These are phyloP conservation scores for Candida pseudoglaebosa DNA, from an alignment of 805 yeast genomes.

Conservation along the genomic window DNA sequence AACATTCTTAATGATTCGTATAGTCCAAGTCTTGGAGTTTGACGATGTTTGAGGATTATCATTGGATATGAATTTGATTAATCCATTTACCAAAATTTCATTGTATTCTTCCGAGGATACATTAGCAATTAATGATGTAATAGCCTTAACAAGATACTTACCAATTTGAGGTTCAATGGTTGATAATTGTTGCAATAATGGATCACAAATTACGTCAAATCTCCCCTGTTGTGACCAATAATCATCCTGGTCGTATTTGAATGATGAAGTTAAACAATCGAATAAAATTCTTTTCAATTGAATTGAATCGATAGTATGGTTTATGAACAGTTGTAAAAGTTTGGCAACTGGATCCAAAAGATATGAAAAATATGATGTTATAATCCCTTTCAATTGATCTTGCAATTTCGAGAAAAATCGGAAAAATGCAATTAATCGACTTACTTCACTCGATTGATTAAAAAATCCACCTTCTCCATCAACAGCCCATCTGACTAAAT, in stretches of 20 bases:
- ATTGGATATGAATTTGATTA: constrained; percentile 35
- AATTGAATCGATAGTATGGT: constrained; percentile 36
- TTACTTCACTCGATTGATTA: constrained; percentile 35
- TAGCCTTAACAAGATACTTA: constrained; percentile 72
- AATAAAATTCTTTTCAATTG: constrained; percentile 70
- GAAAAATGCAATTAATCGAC: constrained; percentile 71
- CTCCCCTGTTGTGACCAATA: constrained; percentile 90
- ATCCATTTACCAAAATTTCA: constrained; percentile 51
- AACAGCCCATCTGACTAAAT: constrained; percentile 87
- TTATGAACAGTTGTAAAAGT: constrained; percentile 49
- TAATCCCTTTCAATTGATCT: constrained; percentile 77
- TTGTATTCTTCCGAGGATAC: constrained; percentile 69
- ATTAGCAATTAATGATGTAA: constrained; percentile 68
- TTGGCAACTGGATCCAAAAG: constrained; percentile 67
- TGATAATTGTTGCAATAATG: constrained; percentile 62
- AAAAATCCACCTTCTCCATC: constrained; percentile 68
- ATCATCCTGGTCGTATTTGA: constrained; percentile 87
- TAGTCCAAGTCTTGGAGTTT: constrained; percentile 80
- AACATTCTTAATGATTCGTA: constrained; percentile 70
- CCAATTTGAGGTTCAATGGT: constrained; percentile 74
- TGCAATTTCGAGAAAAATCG: constrained; percentile 82
- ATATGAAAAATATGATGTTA: constrained; percentile 85
- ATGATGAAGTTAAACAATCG: constrained; percentile 71
- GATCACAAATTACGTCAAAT: constrained; percentile 64
- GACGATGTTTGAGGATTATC: constrained; percentile 55